Evolutionary conservation across 2,329 filamentous ascomycete genomes (phyloP), one percentile per base, ranked within the genome.

Genomic region (Aspergillus versicolor): DNA sequence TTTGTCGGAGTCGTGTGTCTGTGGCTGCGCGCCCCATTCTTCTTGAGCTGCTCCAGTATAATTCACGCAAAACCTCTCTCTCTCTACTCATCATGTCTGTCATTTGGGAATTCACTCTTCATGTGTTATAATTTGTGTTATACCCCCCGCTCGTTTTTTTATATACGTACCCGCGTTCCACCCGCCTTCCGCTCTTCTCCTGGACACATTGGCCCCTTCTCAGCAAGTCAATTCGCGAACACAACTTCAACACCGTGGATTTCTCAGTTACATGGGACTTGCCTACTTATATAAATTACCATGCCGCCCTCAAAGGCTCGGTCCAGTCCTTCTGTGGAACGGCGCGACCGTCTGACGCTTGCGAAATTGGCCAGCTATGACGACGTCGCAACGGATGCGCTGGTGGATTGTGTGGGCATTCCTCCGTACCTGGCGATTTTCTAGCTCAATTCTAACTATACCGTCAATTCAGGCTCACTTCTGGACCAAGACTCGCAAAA

Each of bases 401-500:
- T 99, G 52, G 88, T 99, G 60, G 94, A 99, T 76, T 91, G 93
- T 78, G 93, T 97, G 83, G 77, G 89, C 83, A 42, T 58, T 54
- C 56, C 47, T 44, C 42, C 38, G 42, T 57, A 48, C 27, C 62
- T 30, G 32, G 13, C 40, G 52, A 12, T 37, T 40, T 5, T 27
- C 44, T 7, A 19, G 17, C 9, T 49, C 24, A 22, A 56, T 53
- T 53, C 60, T 72, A 48, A 71, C 50, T 5, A 47, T 58, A 59
- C 65, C 60, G 37, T 53, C 56, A 19, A 43, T 17, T 50, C 64
- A 97, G 93, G 88, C 91, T 9, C 97, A 90, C 75, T 99, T 94
- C 80, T 97, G 94, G 93, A 93, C 93, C 5, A 90, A 85, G 4
- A 96, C 97, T 58, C 92, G 93, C 63, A 99, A 99, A 77, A 96